These are phyloP conservation scores for Hypoxylon sp. DNA, from an alignment of 2,329 filamentous ascomycete genomes.

Conservation along the genomic window DNA sequence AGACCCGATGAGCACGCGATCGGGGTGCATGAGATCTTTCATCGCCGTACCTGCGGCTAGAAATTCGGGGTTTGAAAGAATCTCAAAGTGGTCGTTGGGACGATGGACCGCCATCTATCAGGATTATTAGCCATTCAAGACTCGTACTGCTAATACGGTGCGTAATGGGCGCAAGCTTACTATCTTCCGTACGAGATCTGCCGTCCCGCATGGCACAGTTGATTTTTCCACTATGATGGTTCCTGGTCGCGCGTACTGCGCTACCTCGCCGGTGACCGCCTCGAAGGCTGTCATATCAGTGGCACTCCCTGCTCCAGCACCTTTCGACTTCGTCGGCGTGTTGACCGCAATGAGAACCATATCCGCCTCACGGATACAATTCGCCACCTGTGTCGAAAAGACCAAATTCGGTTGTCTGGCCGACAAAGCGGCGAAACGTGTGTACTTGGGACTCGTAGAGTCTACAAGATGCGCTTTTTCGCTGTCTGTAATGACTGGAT, in stretches of 20 bases:
- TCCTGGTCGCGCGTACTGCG: slow-evolving; percentile 72
- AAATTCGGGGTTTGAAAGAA: slow-evolving; percentile 86
- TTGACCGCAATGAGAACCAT: slow-evolving; percentile 82
- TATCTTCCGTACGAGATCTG: slow-evolving; percentile 75
- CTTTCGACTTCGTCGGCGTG: slow-evolving; percentile 80
- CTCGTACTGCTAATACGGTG: neutral
- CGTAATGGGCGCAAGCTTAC: slow-evolving; percentile 58
- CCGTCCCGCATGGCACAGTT: slow-evolving; percentile 82
- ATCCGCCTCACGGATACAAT: slow-evolving; percentile 74
- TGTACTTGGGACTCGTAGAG: neutral
- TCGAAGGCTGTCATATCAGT: slow-evolving; percentile 81
- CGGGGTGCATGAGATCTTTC: slow-evolving; percentile 75
- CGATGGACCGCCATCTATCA: slow-evolving; percentile 67
- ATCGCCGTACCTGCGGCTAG: slow-evolving; percentile 83
- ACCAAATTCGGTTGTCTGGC: slow-evolving; percentile 73
- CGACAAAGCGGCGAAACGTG: slow-evolving; percentile 50
- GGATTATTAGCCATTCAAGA: slow-evolving; percentile 1
- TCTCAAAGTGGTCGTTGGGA: slow-evolving; percentile 76
- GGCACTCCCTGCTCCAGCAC: slow-evolving; percentile 76
- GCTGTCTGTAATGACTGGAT: slow-evolving; percentile 47
- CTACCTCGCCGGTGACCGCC: slow-evolving; percentile 75
- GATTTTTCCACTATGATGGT: slow-evolving; percentile 86
- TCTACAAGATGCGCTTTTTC: neutral
- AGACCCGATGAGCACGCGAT: slow-evolving; percentile 81
- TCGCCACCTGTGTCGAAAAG: slow-evolving; percentile 77